phyloP scores from a whole-genome alignment of 257 asterid species.

The Solanum piurae region DNA sequence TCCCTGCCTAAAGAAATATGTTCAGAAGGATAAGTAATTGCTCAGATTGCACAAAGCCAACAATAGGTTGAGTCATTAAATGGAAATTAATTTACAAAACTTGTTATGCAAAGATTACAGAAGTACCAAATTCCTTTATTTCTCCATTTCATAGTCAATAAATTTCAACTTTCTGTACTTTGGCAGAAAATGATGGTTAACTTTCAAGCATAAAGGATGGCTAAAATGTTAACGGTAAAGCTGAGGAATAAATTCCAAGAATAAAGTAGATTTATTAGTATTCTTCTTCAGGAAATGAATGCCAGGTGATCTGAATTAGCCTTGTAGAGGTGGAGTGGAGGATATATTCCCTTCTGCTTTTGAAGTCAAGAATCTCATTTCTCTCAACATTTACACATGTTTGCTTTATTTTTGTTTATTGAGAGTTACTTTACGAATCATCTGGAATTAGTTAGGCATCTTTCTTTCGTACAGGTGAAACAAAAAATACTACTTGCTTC shows the following conservation, averaged over 20 bases:
- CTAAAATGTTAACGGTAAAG: neutral
- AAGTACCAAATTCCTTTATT: neutral
- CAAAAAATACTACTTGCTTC: neutral
- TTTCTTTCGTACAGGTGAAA: neutral
- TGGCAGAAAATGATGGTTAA: neutral
- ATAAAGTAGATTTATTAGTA: slow-evolving; percentile 9
- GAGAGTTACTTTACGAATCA: slow-evolving; percentile 1
- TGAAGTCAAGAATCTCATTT: slow-evolving; percentile 40
- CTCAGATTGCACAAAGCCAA: neutral
- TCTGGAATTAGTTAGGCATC: slow-evolving; percentile 1
- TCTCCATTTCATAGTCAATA: neutral
- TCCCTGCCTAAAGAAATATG: neutral
- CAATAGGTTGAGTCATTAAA: neutral
- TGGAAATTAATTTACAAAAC: neutral
- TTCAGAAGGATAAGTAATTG: neutral
- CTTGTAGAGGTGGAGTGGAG: slow-evolving; percentile 18
- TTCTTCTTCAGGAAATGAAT: slow-evolving; percentile 28
- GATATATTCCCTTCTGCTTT: slow-evolving; percentile 29
- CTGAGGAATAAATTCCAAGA: slow-evolving; percentile 7
- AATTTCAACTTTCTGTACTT: neutral
- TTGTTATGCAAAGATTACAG: neutral
- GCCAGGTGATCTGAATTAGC: slow-evolving; percentile 9
- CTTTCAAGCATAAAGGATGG: neutral
- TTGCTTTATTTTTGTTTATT: slow-evolving; percentile 8
- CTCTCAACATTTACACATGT: slow-evolving; percentile 17